Base-by-base conservation (phyloP, 805 yeast genomes). In the Suhomyces prunicola region DNA sequence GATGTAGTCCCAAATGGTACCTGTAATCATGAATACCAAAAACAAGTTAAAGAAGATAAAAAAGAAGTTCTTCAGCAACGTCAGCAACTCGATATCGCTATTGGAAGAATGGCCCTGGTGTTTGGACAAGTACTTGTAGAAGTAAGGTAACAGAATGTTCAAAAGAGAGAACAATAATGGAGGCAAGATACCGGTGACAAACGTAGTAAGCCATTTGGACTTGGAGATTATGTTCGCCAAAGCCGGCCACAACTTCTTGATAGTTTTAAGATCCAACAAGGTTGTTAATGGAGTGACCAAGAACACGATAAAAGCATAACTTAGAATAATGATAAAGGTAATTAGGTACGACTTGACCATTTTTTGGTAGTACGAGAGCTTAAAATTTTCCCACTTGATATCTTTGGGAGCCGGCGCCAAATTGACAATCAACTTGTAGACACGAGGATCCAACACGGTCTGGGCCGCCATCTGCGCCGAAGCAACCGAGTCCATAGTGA, bases 131-230 rank as follows among this genome's bases (percentile, higher is more conserved):
- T 69, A 80, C 17, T 79, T 71, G 58, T 82, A 83, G 50, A 81
- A 77, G 62, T 82, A 83, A 2, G 87, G 87, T 39, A 83, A 65
- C 44, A 70, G 66, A 27, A 80, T 70, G 61, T 82, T 83, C 61
- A 83, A 73, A 51, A 81, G 58, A 3, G 86, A 76, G 67, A 82
- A 83, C 51, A 83, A 76, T 52, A 82, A 75, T 10, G 87, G 85
- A 12, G 87, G 87, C 61, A 83, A 69, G 51, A 83, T 74, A 70
- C 87, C 87, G 4, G 86, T 82, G 22, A 83, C 85, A 48, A 82
- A 68, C 0, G 85, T 79, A 24, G 84, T 75, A 26, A 79, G 61
- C 76, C 80, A 74, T 46, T 79, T 77, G 29, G 83, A 82, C 47
- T 76, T 70, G 40, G 79, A 61, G 47, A 83, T 75, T 47, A 77